Conservation (phyloP, 345 rosid species). For the Boechera stricta region DNA sequence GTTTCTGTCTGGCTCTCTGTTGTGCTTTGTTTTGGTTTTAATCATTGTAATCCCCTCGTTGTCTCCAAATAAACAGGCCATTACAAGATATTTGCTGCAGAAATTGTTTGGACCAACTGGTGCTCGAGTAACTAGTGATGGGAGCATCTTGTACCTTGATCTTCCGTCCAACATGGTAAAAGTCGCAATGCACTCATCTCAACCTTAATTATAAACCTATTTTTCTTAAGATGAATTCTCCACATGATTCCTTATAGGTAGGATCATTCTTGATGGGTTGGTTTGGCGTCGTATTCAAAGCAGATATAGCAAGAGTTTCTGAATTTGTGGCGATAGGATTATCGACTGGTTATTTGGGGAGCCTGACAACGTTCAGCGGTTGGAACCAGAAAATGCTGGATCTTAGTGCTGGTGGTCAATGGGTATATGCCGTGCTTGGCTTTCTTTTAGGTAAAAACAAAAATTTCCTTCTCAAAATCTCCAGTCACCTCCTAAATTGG, state of each 20-base stretch:
- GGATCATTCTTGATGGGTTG: conserved; percentile 99
- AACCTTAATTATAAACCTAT: background rate
- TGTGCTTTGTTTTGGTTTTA: conserved; percentile 20
- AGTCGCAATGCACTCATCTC: conserved; percentile 6
- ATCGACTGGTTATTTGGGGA: conserved; percentile 89
- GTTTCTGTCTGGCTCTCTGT: conserved; percentile 9
- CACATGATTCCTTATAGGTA: conserved; percentile 51
- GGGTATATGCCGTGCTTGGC: conserved; percentile 70
- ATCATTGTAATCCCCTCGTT: conserved; percentile 13
- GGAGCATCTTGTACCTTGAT: conserved; percentile 69
- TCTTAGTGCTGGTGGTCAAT: conserved; percentile 70
- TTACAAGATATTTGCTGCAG: conserved; percentile 74
- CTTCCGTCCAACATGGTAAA: conserved; percentile 90
- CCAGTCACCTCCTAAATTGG: background rate
- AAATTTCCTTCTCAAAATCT: conserved; percentile 3
- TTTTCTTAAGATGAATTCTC: background rate
- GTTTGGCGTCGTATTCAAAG: conserved; percentile 88
- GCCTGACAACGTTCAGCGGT: conserved; percentile 96
- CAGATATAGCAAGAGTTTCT: conserved; percentile 65
- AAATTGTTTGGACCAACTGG: conserved; percentile 77
- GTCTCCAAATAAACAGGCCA: conserved; percentile 57
- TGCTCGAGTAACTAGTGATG: conserved; percentile 66
- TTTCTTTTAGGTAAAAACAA: conserved; percentile 68
- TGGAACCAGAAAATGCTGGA: conserved; percentile 99
- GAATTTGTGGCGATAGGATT: conserved; percentile 76